Evolutionary conservation across 208 protist species (phyloP), one percentile per base, ranked within the genome.

Genomic region (Vickermania ingenoplastis): DNA sequence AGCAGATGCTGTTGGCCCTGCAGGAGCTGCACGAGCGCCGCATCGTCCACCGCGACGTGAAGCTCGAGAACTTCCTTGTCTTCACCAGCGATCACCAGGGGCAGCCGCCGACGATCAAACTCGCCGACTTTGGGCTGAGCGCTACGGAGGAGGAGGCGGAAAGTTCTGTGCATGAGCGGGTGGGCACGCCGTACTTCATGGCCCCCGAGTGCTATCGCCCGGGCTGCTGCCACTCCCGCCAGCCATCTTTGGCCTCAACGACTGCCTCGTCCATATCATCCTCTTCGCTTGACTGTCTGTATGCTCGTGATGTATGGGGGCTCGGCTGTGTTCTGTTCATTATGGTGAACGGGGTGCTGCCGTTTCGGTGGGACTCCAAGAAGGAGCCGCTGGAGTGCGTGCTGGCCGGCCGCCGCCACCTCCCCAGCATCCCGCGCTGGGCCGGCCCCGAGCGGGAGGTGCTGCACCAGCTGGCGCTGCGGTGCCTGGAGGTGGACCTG

Each of bases 21-120:
- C 58, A 53, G 14, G 56, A 72, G 25, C 55, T 75, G 29, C 73
- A 79, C 61, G 57, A 53, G 3, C 36, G 17, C 36, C 45, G 41
- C 17, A 49, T 79, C 26, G 27, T 97, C 3, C 95, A 97, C 69
- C 67, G 93, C 41, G 92, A 97, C 55, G 41, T 97, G 21, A 97
- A 98, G 68, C 94, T 89, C 25, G 72, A 67, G 41, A 98, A 98
- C 62, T 72, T 98, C 36, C 73, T 98, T 2, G 41, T 98, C 22
- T 89, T 92, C 59, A n/a, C 5, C 2, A 31, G 61, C n/a, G 41
- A 59, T 0, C n/a, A 29, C 23, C 29, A 53, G 26, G 21, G 26
- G 3, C 50, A 23, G 2, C 31, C 61, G 24, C 71, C 65, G n/a
- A 62, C 49, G 29, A 45, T 80, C 31, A 82, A 80, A 51, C 66